These are phyloP conservation scores for Plectosphaerella sp. DNA, from an alignment of 2,329 filamentous ascomycete species.

Conservation along the genomic window DNA sequence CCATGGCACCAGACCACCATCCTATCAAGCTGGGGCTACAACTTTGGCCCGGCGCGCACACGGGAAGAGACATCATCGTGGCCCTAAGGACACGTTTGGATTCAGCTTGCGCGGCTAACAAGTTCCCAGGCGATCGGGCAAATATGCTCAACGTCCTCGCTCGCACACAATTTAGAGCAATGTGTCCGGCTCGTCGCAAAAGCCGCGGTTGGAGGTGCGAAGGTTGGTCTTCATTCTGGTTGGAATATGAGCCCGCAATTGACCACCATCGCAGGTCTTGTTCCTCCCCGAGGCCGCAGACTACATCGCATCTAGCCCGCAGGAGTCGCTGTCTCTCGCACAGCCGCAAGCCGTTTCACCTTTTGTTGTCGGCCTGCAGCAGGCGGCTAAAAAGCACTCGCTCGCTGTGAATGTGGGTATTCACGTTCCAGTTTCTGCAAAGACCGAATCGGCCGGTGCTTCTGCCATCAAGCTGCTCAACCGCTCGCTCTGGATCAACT, in stretches of 20 bases:
- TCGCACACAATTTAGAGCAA: conserved; percentile 74
- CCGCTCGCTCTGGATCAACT: conserved; percentile 47
- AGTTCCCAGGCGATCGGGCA: conserved; percentile 73
- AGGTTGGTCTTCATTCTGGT: conserved; percentile 44
- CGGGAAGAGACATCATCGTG: too few species aligned
- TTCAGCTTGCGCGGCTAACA: too few species aligned
- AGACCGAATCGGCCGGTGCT: background rate
- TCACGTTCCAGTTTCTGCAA: conserved; percentile 53
- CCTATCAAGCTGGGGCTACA: too few species aligned
- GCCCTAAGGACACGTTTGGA: too few species aligned
- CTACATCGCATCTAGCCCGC: conserved; percentile 70
- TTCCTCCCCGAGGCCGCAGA: conserved; percentile 92
- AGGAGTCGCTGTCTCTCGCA: conserved; percentile 68
- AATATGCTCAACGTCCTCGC: conserved; percentile 77
- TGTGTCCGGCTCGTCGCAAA: conserved; percentile 68
- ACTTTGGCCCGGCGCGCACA: too few species aligned
- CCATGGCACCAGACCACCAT: too few species aligned
- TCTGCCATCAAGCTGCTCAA: conserved; percentile 39
- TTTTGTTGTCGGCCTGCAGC: conserved; percentile 73
- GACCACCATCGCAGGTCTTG: conserved; percentile 51
- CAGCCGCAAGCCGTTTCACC: conserved; percentile 59
- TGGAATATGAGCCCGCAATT: background rate
- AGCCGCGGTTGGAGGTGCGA: conserved; percentile 71
- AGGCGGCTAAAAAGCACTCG: conserved; percentile 57
- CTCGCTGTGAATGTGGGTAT: conserved; percentile 83